Evolutionary conservation across 1,284 basidiomycete species (phyloP).

Genomic region (Pseudomicrostroma phylloplanum): DNA sequence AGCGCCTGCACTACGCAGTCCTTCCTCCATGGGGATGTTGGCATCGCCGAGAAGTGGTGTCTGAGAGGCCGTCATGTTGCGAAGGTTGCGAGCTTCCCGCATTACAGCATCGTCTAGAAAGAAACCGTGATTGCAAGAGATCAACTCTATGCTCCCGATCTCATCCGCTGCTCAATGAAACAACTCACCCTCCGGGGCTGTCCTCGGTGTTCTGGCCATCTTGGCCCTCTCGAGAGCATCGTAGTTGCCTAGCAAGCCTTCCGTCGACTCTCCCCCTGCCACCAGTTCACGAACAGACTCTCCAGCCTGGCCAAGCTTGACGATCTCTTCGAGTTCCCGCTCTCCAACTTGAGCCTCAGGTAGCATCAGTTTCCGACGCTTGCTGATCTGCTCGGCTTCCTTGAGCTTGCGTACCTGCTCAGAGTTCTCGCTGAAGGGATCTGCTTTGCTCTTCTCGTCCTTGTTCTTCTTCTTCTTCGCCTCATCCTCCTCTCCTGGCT

Average conservation of each 20-base stretch:
- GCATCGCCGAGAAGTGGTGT: conserved; percentile 94
- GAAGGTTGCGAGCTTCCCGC: conserved; percentile 87
- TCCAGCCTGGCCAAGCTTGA: conserved; percentile 91
- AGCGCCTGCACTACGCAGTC: conserved; percentile 82
- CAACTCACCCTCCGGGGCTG: conserved; percentile 72
- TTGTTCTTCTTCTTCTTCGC: conserved; percentile 72
- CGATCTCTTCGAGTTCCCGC: conserved; percentile 90
- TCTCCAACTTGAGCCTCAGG: conserved; percentile 94
- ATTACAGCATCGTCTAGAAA: conserved; percentile 56
- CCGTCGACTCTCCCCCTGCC: conserved; percentile 56
- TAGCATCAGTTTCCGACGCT: conserved; percentile 75
- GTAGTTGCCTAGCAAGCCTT: conserved; percentile 81
- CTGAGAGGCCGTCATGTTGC: conserved; percentile 83
- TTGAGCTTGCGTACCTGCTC: conserved; percentile 95
- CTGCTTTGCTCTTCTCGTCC: conserved; percentile 58
- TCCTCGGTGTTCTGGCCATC: conserved; percentile 85
- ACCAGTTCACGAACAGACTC: conserved; percentile 82
- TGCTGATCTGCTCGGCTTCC: conserved; percentile 89
- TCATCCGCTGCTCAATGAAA: conserved; percentile 49
- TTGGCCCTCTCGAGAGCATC: conserved; percentile 77
- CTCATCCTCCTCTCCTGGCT: conserved; percentile 55
- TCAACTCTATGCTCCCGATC: conserved; percentile 56
- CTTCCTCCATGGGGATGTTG: conserved; percentile 83
- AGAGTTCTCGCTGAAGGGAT: conserved; percentile 61
- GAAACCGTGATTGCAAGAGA: background rate